Conservation (phyloP, 345 rosid genomes). For the Arabidopsis thaliana region TAIR10.1 NC_003070.9:23375501-23376000, state of each 20-base stretch:
- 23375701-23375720: neutral
- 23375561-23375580: neutral
- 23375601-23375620: neutral
- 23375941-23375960: neutral
- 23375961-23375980: neutral
- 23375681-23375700: slow-evolving; percentile 20
- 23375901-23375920: too few relatives aligned
- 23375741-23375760: neutral
- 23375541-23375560: slow-evolving; percentile 26
- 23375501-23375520: slow-evolving; percentile 20
- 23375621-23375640: slow-evolving; percentile 15
- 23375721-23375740: neutral
- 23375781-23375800: neutral
- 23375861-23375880: too few relatives aligned
- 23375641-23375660: slow-evolving; percentile 3
- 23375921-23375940: neutral
- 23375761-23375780: neutral
- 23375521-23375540: slow-evolving; percentile 17
- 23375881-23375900: too few relatives aligned
- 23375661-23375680: neutral
- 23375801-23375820: too few relatives aligned
- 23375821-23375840: too few relatives aligned
- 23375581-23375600: neutral
- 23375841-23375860: too few relatives aligned
- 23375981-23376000: slow-evolving; percentile 24